These are phyloP conservation scores for Astrothelium macrocarpum DNA, from an alignment of 495 filamentous ascomycete species.

Conservation along the genomic window DNA sequence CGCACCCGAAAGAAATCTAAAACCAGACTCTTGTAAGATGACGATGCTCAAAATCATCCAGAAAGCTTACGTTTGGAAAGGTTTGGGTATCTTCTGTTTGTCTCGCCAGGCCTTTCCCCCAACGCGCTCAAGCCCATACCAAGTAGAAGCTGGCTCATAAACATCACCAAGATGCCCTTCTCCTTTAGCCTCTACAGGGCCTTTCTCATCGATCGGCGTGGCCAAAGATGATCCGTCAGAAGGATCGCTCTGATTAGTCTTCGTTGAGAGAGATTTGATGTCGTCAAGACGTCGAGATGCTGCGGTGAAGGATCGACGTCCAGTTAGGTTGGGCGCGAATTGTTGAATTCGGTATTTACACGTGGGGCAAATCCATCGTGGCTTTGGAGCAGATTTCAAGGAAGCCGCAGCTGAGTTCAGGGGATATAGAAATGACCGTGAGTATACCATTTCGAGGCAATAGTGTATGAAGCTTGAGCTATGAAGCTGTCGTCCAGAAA, in stretches of 20 bases:
- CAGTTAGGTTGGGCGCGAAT: not conserved
- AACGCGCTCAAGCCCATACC: conserved; percentile 48
- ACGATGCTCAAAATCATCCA: not conserved
- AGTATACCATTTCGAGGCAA: not conserved
- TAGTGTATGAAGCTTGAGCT: not conserved
- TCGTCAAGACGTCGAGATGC: not conserved
- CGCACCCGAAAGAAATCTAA: conserved; percentile 7
- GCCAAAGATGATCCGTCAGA: not conserved
- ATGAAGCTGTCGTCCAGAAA: not conserved
- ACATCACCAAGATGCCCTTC: conserved; percentile 1
- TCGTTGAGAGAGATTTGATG: not conserved
- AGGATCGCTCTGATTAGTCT: not conserved
- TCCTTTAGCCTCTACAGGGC: not conserved
- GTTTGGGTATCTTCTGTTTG: conserved; percentile 19
- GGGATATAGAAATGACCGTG: not conserved
- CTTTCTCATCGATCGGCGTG: not conserved
- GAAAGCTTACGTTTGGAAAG: not conserved
- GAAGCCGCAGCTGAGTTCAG: not conserved
- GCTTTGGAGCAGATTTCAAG: not conserved
- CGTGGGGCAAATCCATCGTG: not conserved
- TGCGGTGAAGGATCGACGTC: not conserved
- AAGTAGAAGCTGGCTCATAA: conserved; percentile 51
- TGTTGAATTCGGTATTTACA: not conserved
- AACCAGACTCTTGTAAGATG: not conserved
- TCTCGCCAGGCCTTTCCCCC: conserved; percentile 40